A percentile compares a stretch with the other conserved stretches of the same genome.
These are phyloP conservation scores for Sodiomyces alkalinus DNA, from an alignment of 2,329 filamentous ascomycete species.

Conservation along the genomic window DNA sequence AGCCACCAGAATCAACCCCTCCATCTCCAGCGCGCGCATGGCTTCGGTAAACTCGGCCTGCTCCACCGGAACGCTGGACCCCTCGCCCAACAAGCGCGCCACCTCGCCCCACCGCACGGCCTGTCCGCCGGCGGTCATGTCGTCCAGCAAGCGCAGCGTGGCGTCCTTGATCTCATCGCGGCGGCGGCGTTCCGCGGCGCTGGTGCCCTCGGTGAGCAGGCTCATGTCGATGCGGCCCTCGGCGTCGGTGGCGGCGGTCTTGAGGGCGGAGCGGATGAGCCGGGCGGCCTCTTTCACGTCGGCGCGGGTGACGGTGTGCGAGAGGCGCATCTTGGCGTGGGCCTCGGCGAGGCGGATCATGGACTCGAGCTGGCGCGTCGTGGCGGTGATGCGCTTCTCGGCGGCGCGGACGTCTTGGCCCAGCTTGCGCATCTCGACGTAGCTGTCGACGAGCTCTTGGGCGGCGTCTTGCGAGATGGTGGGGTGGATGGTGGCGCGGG, in stretches of 20 bases:
- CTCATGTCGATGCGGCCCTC: slow-evolving; percentile 95
- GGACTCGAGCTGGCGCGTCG: slow-evolving; percentile 87
- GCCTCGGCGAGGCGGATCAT: slow-evolving; percentile 97
- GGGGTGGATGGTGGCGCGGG: slow-evolving; percentile 73
- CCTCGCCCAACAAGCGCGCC: slow-evolving; percentile 55
- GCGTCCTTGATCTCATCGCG: slow-evolving; percentile 75
- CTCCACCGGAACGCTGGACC: slow-evolving; percentile 57
- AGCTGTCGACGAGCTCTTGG: slow-evolving; percentile 70
- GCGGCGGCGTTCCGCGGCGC: slow-evolving; percentile 68
- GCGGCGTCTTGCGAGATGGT: slow-evolving; percentile 65
- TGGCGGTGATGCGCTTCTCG: slow-evolving; percentile 94
- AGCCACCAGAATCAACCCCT: slow-evolving; percentile 64
- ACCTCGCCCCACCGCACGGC: slow-evolving; percentile 69
- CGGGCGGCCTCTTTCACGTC: slow-evolving; percentile 88
- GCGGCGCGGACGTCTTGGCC: slow-evolving; percentile 74
- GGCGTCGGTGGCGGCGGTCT: slow-evolving; percentile 90
- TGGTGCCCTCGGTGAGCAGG: slow-evolving; percentile 85
- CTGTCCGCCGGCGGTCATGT: slow-evolving; percentile 54
- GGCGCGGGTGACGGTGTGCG: slow-evolving; percentile 54
- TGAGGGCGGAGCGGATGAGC: slow-evolving; percentile 84
- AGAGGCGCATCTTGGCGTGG: slow-evolving; percentile 93
- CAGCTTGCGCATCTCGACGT: slow-evolving; percentile 89
- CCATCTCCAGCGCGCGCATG: slow-evolving; percentile 65
- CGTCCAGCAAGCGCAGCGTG: slow-evolving; percentile 61
- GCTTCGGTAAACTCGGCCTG: slow-evolving; percentile 69